Evolutionary conservation across 2,329 filamentous ascomycete genomes (phyloP).

Genomic region (Calonectria hawksworthii): DNA sequence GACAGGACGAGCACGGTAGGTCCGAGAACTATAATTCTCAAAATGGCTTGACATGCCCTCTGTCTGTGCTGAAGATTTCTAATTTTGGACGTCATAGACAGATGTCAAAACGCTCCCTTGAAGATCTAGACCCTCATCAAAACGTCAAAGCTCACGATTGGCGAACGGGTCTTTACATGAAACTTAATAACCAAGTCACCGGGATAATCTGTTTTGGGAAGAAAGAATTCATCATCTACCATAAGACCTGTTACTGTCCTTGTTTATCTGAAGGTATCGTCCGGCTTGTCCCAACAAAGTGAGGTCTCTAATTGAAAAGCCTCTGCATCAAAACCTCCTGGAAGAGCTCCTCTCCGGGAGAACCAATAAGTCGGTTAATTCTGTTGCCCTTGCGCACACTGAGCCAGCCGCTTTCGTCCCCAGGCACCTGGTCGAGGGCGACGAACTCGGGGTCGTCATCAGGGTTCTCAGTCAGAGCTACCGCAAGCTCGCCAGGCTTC

Average conservation of each 20-base stretch:
- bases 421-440: slow-evolving; percentile 67
- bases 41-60: neutral
- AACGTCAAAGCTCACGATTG: neutral
- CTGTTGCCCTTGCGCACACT: slow-evolving; percentile 82
- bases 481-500: slow-evolving; percentile 62
- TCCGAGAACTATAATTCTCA: neutral
- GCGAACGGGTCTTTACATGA: neutral
- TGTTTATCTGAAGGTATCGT: neutral
- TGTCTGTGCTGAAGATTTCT: neutral
- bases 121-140: neutral
- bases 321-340: slow-evolving; percentile 75
- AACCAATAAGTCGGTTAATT: slow-evolving; percentile 78
- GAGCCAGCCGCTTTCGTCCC: slow-evolving; percentile 84
- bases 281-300: neutral
- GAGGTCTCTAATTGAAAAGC: slow-evolving; percentile 65
- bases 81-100: neutral
- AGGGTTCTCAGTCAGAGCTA: slow-evolving; percentile 57
- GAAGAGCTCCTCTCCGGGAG: slow-evolving; percentile 78
- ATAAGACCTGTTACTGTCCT: neutral
- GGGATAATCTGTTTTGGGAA: neutral
- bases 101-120: neutral
- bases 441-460: slow-evolving; percentile 56
- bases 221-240: neutral
- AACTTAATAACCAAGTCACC: too few relatives aligned
- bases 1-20: neutral